phyloP scores from a whole-genome alignment of 768 basidiomycete species.

The Agaricus sinodeliciosus region DNA sequence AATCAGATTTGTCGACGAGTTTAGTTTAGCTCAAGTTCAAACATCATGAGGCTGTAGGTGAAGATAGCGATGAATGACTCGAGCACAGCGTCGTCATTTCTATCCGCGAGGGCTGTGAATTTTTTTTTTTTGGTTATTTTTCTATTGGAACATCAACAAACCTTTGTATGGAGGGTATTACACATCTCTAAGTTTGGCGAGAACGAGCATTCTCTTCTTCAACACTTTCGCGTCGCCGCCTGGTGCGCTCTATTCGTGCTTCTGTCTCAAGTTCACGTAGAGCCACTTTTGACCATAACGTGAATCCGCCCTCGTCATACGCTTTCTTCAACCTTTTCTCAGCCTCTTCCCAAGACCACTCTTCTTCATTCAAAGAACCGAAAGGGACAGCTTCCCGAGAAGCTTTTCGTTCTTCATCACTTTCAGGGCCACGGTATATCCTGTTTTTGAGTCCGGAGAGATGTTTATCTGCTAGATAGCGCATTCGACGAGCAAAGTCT shows the following conservation, averaged over 20 bases:
- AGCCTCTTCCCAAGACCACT: constrained; percentile 49
- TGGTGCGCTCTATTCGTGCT: constrained; percentile 38
- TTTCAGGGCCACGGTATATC: constrained; percentile 39
- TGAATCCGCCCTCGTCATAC: constrained; percentile 53
- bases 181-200: too few species aligned
- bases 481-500: constrained; percentile 12
- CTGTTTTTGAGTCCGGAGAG: constrained; percentile 43
- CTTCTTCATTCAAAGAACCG: constrained; percentile 19
- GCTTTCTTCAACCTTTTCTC: constrained; percentile 47
- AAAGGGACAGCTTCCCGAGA: constrained; percentile 13
- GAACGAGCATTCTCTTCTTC: not conserved
- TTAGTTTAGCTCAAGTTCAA: too few species aligned
- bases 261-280: constrained; percentile 55
- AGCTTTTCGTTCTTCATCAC: constrained; percentile 22
- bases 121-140: too few species aligned
- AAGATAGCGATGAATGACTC: too few species aligned
- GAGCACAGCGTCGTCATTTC: too few species aligned
- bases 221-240: constrained; percentile 21
- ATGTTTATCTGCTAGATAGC: not conserved
- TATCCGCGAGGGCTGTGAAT: too few species aligned
- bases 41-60: too few species aligned
- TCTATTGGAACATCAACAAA: too few species aligned
- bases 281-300: constrained; percentile 48
- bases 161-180: too few species aligned
- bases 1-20: too few species aligned